Evolutionary conservation across 495 filamentous ascomycete genomes (phyloP), one percentile per base, ranked within the genome.

Genomic region (Clavariopsis aquatica): DNA sequence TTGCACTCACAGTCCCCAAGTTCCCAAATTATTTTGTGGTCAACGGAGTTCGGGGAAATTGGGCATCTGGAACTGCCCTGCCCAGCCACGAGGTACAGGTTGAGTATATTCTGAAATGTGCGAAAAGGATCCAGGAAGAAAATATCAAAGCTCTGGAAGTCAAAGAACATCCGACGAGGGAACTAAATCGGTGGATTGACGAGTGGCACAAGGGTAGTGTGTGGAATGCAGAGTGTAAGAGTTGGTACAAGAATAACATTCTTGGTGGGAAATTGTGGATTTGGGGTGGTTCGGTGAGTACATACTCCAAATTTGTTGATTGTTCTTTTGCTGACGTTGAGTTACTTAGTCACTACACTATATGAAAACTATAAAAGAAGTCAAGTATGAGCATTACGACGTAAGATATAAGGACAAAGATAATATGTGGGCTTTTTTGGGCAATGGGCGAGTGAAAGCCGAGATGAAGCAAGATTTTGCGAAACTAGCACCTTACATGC

Each of bases 211-310:
- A 59, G 23, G 19, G 56, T 1, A 31, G 24, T 13, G 51, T 61
- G 1, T 61, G 58, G 58, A 61, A 52, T 38, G 46, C 27, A 13
- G 24, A 19, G 5, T 61, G 58, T 23, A 61, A 52, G 31, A 34
- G 24, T 10, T 61, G 58, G 58, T 61, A 61, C 47, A 61, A 61
- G 58, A 61, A 61, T 22, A 61, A 61, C n/a, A 52, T 61, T 5
- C 12, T 52, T n/a, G 58, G 58, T 20, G 58, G 58, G 5, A 61
- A 61, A 28, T 29, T 61, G 29, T 61, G 58, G 58, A 52, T 61
- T 34, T 61, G 58, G 58, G 47, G 23, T 52, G 58, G 58, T 2
- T 61, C 58, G 17, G 58, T 51, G 36, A 52, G 43, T 60, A 10
- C 27, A 12, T 49, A 15, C 15, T 26, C 19, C 19, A 28, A n/a